Evolutionary conservation across 1,139 yeast species (phyloP).

Genomic region (Suhomyces choctaworum): DNA sequence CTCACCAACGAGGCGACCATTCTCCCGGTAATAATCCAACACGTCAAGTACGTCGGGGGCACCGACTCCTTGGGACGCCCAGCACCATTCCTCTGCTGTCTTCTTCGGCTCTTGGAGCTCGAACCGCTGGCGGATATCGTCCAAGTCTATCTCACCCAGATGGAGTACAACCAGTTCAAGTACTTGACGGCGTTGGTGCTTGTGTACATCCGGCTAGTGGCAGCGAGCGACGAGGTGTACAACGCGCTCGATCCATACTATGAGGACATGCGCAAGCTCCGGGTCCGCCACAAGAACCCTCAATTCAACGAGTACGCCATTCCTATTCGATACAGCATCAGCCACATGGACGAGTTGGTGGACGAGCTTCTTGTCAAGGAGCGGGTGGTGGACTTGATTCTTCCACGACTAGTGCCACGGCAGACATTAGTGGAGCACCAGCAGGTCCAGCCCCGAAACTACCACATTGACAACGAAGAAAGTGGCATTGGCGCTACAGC

Average conservation of each 20-base stretch:
- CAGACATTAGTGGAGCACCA: constrained; percentile 41
- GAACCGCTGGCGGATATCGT: constrained; percentile 59
- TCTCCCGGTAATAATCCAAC: constrained; percentile 35
- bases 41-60: constrained; percentile 49
- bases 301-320: constrained; percentile 21
- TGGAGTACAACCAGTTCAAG: constrained; percentile 53
- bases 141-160: constrained; percentile 50
- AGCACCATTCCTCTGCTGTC: constrained; percentile 62
- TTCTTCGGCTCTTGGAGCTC: constrained; percentile 62
- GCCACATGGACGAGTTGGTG: constrained; percentile 60
- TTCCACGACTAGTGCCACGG: constrained; percentile 56
- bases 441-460: constrained; percentile 37
- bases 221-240: constrained; percentile 48
- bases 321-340: constrained; percentile 33
- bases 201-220: constrained; percentile 55
- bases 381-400: constrained; percentile 56
- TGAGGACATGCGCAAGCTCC: constrained; percentile 54
- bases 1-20: constrained; percentile 56
- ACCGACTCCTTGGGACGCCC: constrained; percentile 53
- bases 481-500: constrained; percentile 13
- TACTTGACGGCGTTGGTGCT: constrained; percentile 64
- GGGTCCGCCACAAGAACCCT: constrained; percentile 31
- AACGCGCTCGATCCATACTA: constrained; percentile 50
- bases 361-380: constrained; percentile 52
- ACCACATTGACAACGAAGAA: constrained; percentile 25